Percentiles rank a stretch among this genome's conserved stretches.
These are phyloP conservation scores for Mucor lusitanicus DNA, from an alignment of 371 early-diverging fungal genomes.

Conservation along the genomic window DNA sequence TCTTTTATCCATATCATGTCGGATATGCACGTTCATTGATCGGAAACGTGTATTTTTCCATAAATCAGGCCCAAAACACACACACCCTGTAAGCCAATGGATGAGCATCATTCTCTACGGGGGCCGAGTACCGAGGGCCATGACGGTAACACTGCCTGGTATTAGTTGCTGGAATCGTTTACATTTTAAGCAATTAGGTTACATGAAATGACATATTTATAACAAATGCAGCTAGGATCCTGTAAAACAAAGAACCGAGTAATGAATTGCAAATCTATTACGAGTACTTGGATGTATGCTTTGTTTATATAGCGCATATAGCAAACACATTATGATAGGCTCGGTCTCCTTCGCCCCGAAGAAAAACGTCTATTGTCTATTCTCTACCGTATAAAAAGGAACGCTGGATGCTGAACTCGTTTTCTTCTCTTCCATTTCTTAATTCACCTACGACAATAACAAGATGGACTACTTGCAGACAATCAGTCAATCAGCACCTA, in stretches of 20 bases:
- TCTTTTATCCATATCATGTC: not conserved
- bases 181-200: not conserved
- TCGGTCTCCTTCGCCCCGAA: not conserved
- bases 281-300: not conserved
- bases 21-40: not conserved
- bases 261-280: not conserved
- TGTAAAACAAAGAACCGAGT: not conserved
- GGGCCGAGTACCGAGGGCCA: not conserved
- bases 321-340: not conserved
- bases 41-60: not conserved
- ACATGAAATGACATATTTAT: not conserved
- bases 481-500: slow-evolving; percentile 1
- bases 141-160: not conserved
- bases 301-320: not conserved
- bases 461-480: slow-evolving; percentile 11
- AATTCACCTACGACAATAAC: not conserved
- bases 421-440: too few species aligned
- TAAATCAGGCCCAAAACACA: not conserved
- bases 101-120: not conserved
- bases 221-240: not conserved
- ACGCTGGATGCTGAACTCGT: not conserved
- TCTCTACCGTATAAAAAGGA: not conserved
- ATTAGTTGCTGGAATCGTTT: not conserved
- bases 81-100: not conserved
- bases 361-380: not conserved